Evolutionary conservation across 2,329 filamentous ascomycete genomes (phyloP).

Genomic region (Phaeosphaeriaceae sp.): DNA sequence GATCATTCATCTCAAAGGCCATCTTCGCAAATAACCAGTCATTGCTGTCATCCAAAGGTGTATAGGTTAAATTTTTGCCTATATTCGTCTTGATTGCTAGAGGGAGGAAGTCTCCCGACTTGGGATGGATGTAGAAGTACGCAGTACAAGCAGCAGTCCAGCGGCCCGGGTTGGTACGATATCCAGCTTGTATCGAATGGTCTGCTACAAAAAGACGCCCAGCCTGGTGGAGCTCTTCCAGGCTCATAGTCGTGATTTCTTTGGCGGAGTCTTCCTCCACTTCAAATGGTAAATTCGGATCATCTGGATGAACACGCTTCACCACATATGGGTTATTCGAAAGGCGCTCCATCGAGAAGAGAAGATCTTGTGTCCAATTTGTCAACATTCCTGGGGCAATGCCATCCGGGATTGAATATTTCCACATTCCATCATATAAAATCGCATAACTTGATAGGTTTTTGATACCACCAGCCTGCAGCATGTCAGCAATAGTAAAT

Average conservation of each 20-base stretch:
- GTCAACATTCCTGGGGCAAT: slow-evolving; percentile 11
- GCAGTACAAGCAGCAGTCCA: slow-evolving; percentile 54
- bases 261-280: slow-evolving; percentile 1
- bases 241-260: slow-evolving; percentile 14
- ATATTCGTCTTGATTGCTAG: slow-evolving; percentile 58
- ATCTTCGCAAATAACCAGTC: slow-evolving; percentile 62
- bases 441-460: too few species aligned
- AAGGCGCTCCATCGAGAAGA: slow-evolving; percentile 20
- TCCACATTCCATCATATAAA: too few species aligned
- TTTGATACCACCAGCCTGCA: too few species aligned
- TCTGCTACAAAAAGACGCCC: slow-evolving; percentile 43
- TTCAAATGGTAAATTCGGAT: slow-evolving; percentile 7
- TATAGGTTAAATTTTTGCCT: slow-evolving; percentile 54
- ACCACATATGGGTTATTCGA: slow-evolving; percentile 13
- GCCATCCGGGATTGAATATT: neutral
- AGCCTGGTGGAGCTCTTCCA: slow-evolving; percentile 40
- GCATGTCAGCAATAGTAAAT: too few species aligned
- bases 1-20: slow-evolving; percentile 57
- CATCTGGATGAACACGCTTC: slow-evolving; percentile 5
- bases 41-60: slow-evolving; percentile 51
- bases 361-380: slow-evolving; percentile 17
- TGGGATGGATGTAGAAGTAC: slow-evolving; percentile 54
- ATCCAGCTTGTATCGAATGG: neutral
- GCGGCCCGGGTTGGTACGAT: neutral
- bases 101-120: slow-evolving; percentile 54